Evolutionary conservation across 192 early-diverging fungal species (phyloP).

Genomic region (Lobosporangium transversale): DNA sequence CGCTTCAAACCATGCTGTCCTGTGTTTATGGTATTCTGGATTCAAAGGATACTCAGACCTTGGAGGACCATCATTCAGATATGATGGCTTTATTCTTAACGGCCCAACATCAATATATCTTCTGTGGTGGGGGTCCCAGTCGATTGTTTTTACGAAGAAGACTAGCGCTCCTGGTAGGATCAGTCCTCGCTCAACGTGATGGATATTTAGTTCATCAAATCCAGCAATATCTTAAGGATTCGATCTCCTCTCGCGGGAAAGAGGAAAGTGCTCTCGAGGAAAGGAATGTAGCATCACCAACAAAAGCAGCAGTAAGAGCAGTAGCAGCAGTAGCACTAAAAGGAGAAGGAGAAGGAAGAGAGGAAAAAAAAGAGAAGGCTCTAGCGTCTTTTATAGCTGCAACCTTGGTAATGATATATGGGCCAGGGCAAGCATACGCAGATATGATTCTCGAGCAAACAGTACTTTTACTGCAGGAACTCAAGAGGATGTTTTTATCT

Average conservation of each 20-base stretch:
- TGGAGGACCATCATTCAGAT: too few relatives aligned
- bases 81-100: too few relatives aligned
- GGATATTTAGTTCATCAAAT: constrained; percentile 4
- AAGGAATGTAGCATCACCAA: background rate
- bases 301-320: too few relatives aligned
- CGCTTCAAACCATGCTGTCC: too few relatives aligned
- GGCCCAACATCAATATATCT: constrained; percentile 8
- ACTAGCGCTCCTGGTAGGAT: constrained; percentile 10
- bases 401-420: background rate
- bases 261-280: too few relatives aligned
- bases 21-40: too few relatives aligned
- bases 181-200: constrained; percentile 2
- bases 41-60: too few relatives aligned
- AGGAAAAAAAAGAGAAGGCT: too few relatives aligned
- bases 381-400: background rate
- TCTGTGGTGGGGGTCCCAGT: constrained; percentile 1
- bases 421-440: background rate
- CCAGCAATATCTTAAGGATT: background rate
- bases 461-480: background rate
- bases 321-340: too few relatives aligned
- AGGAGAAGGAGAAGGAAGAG: too few relatives aligned
- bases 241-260: too few relatives aligned
- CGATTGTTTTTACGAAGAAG: constrained; percentile 5
- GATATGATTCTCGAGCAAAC: background rate
- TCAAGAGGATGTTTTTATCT: background rate